Base-by-base conservation (phyloP, 805 yeast species). In the Myxozyma geophila region DNA sequence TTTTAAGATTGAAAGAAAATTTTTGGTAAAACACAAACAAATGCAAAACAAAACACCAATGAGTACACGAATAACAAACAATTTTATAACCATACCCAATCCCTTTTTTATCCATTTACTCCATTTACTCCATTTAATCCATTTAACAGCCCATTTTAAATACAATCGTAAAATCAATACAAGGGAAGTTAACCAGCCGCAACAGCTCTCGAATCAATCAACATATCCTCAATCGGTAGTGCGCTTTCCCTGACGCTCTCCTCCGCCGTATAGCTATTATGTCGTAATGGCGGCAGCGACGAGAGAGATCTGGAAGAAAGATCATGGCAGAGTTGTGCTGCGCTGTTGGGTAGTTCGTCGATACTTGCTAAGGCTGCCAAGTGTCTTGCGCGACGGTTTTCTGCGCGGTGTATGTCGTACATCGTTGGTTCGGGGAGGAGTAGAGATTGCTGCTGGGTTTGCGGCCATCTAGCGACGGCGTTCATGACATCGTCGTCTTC, bases 401-500 rank as follows among this genome's bases (percentile, higher is more conserved):
- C 49, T 7, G 57, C n/a, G 19, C 35, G 57, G 33, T 53, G 57
- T 15, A 53, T 28, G 21, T 53, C 57, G 39, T 53, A 53, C 57
- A 53, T 53, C n/a, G 57, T 53, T 15, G 46, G 48, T 7, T 28
- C 23, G 13, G 28, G 44, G 21, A n/a, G 47, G 17, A 48, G 57
- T 1, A 28, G 21, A 7, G 48, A 15, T 41, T 33, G 57, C 23
- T 53, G 51, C 9, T 46, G 28, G 28, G 2, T 28, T 28, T 28
- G 28, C 28, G 28, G 50, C 59, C 59, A 55, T 12, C 46, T 36
- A 4, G 59, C 10, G 47, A 55, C 35, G 3, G 53, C 53, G 37
- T 17, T 21, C 39, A 55, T 17, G n/a, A 55, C 59, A n/a, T 55
- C 59, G 46, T 55, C 59, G 21, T 55, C 59, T 10, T 46, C 58